Evolutionary conservation across 352 stramenopile genomes (phyloP).

Genomic region (Aphanomyces astaci): DNA sequence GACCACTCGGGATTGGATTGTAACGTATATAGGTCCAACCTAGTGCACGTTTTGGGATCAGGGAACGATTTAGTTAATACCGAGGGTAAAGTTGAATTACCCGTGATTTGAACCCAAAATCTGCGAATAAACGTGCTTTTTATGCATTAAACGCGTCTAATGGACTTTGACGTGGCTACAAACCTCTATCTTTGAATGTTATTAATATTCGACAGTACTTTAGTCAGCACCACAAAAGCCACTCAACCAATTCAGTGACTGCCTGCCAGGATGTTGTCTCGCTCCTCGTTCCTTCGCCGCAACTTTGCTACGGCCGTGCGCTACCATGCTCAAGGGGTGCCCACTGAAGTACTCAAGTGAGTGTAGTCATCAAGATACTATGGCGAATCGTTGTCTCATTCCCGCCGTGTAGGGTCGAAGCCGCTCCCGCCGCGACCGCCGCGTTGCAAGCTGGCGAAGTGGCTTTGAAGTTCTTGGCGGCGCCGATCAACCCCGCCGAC

Average conservation of each 20-base stretch:
- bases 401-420: conserved; percentile 40
- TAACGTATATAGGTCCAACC: too few relatives aligned
- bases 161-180: background rate
- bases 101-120: too few relatives aligned
- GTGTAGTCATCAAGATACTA: conserved; percentile 25
- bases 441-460: conserved; percentile 52
- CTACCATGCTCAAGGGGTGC: conserved; percentile 5
- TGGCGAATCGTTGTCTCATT: background rate
- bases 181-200: background rate
- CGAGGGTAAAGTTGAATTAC: too few relatives aligned
- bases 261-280: conserved; percentile 10
- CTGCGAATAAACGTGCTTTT: background rate
- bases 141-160: background rate
- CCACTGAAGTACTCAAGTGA: conserved; percentile 11
- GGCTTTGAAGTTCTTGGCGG: conserved; percentile 81
- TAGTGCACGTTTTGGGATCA: too few relatives aligned
- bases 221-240: conserved; percentile 13
- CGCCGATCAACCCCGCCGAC: conserved; percentile 83
- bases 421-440: conserved; percentile 52
- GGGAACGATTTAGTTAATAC: too few relatives aligned
- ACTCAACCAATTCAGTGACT: background rate
- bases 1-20: too few relatives aligned
- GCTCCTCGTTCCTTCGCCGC: conserved; percentile 5
- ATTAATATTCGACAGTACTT: background rate
- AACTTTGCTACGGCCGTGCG: conserved; percentile 4